Conservation (phyloP, 768 basidiomycete genomes). For the Austroboletus festivus region DNA sequence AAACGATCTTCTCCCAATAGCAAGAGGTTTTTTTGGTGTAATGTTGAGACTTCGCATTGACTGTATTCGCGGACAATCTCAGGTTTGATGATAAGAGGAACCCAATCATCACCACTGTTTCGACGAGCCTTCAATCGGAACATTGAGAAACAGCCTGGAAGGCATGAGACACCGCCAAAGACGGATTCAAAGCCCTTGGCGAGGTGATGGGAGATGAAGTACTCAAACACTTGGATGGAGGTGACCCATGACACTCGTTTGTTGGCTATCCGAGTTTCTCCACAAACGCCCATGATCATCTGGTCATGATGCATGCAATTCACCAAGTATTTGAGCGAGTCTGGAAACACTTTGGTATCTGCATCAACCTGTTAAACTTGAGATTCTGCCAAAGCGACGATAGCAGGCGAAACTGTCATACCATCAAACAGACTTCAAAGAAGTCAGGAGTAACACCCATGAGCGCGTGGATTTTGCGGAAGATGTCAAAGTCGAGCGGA, state of each 20-base stretch:
- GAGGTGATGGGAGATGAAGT: slow-evolving; percentile 98
- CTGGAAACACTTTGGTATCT: slow-evolving; percentile 92
- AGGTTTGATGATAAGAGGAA: slow-evolving; percentile 94
- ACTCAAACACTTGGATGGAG: slow-evolving; percentile 96
- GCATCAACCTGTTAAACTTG: slow-evolving; percentile 79
- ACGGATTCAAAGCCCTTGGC: slow-evolving; percentile 99
- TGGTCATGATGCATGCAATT: slow-evolving; percentile 99
- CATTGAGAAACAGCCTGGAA: slow-evolving; percentile 99
- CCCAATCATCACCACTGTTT: slow-evolving; percentile 88
- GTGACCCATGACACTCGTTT: slow-evolving; percentile 99
- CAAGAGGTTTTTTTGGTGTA: slow-evolving; percentile 97
- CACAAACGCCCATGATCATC: slow-evolving; percentile 99
- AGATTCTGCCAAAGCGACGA: slow-evolving; percentile 4
- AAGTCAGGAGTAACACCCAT: slow-evolving; percentile 99
- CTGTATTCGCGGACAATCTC: slow-evolving; percentile 98
- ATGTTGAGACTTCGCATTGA: slow-evolving; percentile 86
- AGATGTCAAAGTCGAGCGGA: slow-evolving; percentile 96
- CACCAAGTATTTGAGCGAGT: slow-evolving; percentile 86
- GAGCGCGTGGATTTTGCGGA: slow-evolving; percentile 91
- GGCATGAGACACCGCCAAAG: slow-evolving; percentile 98
- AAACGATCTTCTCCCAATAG: slow-evolving; percentile 98
- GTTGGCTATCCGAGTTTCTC: slow-evolving; percentile 98
- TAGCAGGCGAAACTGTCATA: slow-evolving; percentile 37
- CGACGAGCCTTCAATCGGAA: slow-evolving; percentile 95
- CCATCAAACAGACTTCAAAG: slow-evolving; percentile 97